These are phyloP conservation scores for Pseudonectria foliicola DNA, from an alignment of 2,329 filamentous ascomycete species.

Conservation along the genomic window DNA sequence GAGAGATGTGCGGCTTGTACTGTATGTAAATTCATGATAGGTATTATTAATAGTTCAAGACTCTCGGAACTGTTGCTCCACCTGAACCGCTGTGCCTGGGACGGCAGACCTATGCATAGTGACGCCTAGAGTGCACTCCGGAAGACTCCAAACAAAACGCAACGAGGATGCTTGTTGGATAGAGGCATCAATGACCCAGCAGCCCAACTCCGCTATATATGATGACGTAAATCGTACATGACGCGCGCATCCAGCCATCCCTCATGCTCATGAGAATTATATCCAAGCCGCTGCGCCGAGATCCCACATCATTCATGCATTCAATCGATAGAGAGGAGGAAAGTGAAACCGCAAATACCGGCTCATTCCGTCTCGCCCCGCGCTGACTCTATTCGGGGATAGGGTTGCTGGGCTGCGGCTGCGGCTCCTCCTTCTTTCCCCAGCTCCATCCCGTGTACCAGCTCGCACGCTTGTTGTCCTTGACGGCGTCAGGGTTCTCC, in stretches of 20 bases:
- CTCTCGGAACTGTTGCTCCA: too few species aligned
- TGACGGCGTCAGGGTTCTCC: conserved; percentile 54
- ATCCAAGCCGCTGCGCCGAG: conserved; percentile 14
- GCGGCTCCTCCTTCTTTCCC: conserved; percentile 43
- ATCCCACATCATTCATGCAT: neutral
- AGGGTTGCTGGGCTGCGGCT: conserved; percentile 19
- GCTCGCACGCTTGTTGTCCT: conserved; percentile 53
- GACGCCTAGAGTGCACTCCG: conserved; percentile 9
- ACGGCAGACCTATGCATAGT: neutral
- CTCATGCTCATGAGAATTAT: conserved; percentile 14
- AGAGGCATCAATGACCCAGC: conserved; percentile 22
- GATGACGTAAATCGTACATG: conserved; percentile 25
- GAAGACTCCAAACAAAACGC: conserved; percentile 9
- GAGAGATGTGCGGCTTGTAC: too few species aligned
- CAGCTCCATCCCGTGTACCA: conserved; percentile 57
- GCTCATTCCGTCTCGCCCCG: neutral
- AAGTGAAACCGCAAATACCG: too few species aligned
- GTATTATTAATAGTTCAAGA: too few species aligned
- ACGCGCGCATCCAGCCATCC: conserved; percentile 18
- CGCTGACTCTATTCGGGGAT: conserved; percentile 28
- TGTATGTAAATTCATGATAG: too few species aligned
- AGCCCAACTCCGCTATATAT: conserved; percentile 25
- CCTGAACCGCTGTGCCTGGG: too few species aligned
- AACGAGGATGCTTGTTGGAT: conserved; percentile 15
- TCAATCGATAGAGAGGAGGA: neutral